Conservation (phyloP, 371 early-diverging fungal species). For the Mucor saturninus region DNA sequence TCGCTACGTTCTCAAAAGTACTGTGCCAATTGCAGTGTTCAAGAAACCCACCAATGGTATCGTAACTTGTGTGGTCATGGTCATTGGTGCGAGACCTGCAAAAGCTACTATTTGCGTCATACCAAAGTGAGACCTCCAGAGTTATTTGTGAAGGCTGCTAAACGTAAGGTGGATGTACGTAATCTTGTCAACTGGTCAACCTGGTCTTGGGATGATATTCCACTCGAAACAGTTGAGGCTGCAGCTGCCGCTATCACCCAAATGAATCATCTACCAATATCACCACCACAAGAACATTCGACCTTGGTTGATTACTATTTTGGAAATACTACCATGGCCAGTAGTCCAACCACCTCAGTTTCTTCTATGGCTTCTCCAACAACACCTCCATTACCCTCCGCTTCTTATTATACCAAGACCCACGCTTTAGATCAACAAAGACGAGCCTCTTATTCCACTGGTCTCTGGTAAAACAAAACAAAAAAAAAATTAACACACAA, state of each 20-base stretch:
- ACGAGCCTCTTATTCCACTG: neutral
- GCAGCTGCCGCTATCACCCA: slow-evolving; percentile 1
- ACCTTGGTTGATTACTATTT: neutral
- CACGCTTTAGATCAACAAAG: neutral
- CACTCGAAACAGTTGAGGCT: slow-evolving; percentile 20
- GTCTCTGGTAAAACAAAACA: too few relatives aligned
- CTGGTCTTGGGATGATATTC: slow-evolving; percentile 33
- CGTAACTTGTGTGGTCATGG: slow-evolving; percentile 51
- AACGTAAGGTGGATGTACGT: slow-evolving; percentile 50
- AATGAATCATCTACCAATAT: neutral
- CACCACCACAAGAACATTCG: neutral
- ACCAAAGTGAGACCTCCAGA: slow-evolving; percentile 46
- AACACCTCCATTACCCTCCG: slow-evolving; percentile 1
- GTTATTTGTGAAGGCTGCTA: slow-evolving; percentile 52
- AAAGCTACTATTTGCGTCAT: slow-evolving; percentile 52
- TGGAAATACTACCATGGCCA: neutral
- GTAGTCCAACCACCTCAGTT: slow-evolving; percentile 3
- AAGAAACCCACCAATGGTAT: slow-evolving; percentile 57
- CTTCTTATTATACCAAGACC: neutral
- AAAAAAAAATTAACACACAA: too few relatives aligned
- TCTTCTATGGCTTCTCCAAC: slow-evolving; percentile 7
- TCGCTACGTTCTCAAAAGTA: slow-evolving; percentile 19
- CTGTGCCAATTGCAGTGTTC: slow-evolving; percentile 51
- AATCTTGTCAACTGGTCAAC: slow-evolving; percentile 41
- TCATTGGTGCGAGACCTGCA: slow-evolving; percentile 58